Base-by-base conservation (phyloP, 441 rosid species). In the Capsella rubella region DNA sequence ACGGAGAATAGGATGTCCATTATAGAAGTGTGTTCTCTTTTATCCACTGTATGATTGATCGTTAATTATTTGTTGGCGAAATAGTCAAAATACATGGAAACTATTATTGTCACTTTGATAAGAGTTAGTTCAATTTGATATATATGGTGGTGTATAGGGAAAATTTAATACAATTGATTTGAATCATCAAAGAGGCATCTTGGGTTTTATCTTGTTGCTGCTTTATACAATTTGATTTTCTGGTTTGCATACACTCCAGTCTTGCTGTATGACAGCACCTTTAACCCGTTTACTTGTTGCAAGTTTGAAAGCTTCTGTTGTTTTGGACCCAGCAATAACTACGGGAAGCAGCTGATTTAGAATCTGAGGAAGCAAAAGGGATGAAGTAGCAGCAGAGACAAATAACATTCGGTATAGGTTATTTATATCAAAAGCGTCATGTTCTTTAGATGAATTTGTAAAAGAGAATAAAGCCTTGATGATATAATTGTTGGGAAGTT, bases 31-130 rank as follows among this genome's bases (percentile, higher is more conserved):
- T 54, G 13, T 21, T 62, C 16, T 53, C 43, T 54, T 62, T 3
- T 69, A 46, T 28, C 34, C 47, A 32, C 39, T 58, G 67, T 66
- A 58, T 49, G 8, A 57, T 46, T 73, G 34, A 47, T 59, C 2
- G 16, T 37, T 39, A 12, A 29, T 74, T 73, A 57, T 54, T 57
- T 67, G 60, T 64, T 56, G 8, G 25, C 28, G 32, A 34, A 6
- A 29, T 45, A 50, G 64, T 55, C 29, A 37, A 73, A 18, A 21
- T 71, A 61, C 45, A 12, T 39, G 43, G 43, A 28, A 71, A 60
- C 16, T 13, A 60, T 50, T 60, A 40, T 0, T 34, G 1, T 47
- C 63, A 31, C 5, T 54, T 55, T 6, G 40, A 35, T 35, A 35
- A 35, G 11, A 37, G 40, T 37, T 37, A 37, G 40, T 37, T 37